These are phyloP conservation scores for Penicillium verhagenii DNA, from an alignment of 495 filamentous ascomycete species.

Conservation along the genomic window DNA sequence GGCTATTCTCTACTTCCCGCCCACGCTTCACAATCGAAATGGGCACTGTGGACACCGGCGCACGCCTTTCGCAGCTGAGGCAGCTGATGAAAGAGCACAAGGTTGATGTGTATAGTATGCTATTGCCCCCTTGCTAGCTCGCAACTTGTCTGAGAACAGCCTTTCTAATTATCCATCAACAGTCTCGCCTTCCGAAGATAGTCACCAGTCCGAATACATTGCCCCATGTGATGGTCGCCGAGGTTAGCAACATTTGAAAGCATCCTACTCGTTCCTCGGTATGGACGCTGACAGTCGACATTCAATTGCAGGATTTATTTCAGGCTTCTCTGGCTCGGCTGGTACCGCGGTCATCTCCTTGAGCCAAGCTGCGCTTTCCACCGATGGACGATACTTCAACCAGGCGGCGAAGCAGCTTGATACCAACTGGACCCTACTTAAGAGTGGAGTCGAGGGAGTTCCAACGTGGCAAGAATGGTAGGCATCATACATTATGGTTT, in stretches of 20 bases:
- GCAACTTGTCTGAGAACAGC: background rate
- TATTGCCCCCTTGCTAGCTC: background rate
- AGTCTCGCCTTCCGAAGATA: slow-evolving; percentile 98
- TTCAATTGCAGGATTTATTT: slow-evolving; percentile 68
- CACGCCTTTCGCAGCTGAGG: slow-evolving; percentile 73
- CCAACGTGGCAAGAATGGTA: slow-evolving; percentile 99
- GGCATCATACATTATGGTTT: slow-evolving; percentile 1
- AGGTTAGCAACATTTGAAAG: slow-evolving; percentile 58
- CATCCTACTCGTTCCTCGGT: background rate
- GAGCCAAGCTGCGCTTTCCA: slow-evolving; percentile 86
- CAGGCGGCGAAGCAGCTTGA: slow-evolving; percentile 93
- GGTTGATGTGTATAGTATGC: slow-evolving; percentile 91
- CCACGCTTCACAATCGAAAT: slow-evolving; percentile 58
- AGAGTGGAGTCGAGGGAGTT: slow-evolving; percentile 89
- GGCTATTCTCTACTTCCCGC: slow-evolving; percentile 39
- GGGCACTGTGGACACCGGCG: slow-evolving; percentile 79
- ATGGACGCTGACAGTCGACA: background rate
- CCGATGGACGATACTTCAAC: slow-evolving; percentile 98
- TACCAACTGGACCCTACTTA: slow-evolving; percentile 86
- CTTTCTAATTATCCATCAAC: slow-evolving; percentile 17
- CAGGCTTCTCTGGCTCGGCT: slow-evolving; percentile 92
- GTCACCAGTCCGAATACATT: slow-evolving; percentile 97
- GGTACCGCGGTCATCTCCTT: slow-evolving; percentile 87
- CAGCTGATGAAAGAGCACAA: slow-evolving; percentile 84
- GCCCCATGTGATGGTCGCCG: slow-evolving; percentile 88